phyloP scores from a whole-genome alignment of 768 basidiomycete genomes.

The Lyophyllum decastes region DNA sequence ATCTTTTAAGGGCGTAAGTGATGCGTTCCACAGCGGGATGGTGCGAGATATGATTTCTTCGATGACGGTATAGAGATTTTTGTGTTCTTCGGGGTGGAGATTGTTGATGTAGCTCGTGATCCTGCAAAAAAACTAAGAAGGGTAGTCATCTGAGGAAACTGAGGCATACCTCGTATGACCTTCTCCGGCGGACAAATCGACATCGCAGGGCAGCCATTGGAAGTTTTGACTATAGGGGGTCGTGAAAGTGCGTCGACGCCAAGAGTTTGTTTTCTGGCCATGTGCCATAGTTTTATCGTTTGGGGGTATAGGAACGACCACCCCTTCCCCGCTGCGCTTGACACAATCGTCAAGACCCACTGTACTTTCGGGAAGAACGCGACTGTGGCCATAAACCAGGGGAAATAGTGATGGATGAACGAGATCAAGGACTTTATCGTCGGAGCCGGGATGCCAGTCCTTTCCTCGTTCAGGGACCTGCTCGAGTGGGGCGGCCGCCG shows the following conservation, averaged over 20 bases:
- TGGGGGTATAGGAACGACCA: slow-evolving; percentile 6
- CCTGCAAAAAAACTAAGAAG: slow-evolving; percentile 10
- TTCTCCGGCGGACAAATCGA: slow-evolving; percentile 23
- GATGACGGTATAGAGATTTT: slow-evolving; percentile 25
- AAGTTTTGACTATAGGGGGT: slow-evolving; percentile 6
- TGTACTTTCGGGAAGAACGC: slow-evolving; percentile 9
- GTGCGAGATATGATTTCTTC: slow-evolving; percentile 24
- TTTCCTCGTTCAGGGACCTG: slow-evolving; percentile 30
- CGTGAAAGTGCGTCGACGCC: background rate
- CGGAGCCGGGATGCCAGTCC: slow-evolving; percentile 45
- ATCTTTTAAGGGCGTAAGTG: slow-evolving; percentile 19
- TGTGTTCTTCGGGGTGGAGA: slow-evolving; percentile 29
- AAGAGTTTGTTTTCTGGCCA: background rate
- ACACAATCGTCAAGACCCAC: slow-evolving; percentile 17
- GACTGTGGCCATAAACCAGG: slow-evolving; percentile 30
- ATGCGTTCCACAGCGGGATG: slow-evolving; percentile 31
- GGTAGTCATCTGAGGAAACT: background rate
- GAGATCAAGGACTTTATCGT: slow-evolving; percentile 41
- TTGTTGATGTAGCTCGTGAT: slow-evolving; percentile 41
- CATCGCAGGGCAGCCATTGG: slow-evolving; percentile 15
- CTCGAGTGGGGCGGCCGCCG: slow-evolving; percentile 28
- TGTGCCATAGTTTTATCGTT: background rate
- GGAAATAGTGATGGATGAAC: slow-evolving; percentile 43
- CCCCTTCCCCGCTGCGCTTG: slow-evolving; percentile 17
- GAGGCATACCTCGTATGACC: slow-evolving; percentile 6